Conservation (phyloP, 2,329 filamentous ascomycete species). For the Lachnellula arida region DNA sequence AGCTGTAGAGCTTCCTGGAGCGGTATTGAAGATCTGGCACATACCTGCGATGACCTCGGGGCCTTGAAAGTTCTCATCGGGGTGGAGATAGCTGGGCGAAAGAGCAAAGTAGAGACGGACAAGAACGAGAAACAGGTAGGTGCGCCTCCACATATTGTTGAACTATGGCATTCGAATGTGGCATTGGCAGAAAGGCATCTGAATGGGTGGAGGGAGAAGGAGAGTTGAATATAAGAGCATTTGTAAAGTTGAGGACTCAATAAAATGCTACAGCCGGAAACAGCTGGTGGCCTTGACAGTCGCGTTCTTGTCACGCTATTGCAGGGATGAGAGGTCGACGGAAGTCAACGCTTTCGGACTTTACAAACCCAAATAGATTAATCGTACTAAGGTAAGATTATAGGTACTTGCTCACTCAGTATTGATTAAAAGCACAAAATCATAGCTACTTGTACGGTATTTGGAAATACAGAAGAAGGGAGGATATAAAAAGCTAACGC, state of each 20-base stretch:
- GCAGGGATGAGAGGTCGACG: too few relatives aligned
- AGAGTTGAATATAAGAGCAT: slow-evolving; percentile 16
- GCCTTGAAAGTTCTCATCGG: slow-evolving; percentile 98
- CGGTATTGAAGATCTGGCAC: slow-evolving; percentile 30
- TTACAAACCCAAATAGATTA: too few relatives aligned
- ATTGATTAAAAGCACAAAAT: too few relatives aligned
- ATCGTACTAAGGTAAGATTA: too few relatives aligned
- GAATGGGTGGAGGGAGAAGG: slow-evolving; percentile 17
- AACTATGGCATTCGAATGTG: slow-evolving; percentile 16
- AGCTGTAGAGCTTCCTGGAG: neutral
- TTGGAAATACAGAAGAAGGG: too few relatives aligned
- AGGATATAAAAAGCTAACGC: too few relatives aligned
- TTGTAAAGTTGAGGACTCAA: slow-evolving; percentile 11
- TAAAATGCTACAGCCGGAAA: slow-evolving; percentile 2
- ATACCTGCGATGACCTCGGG: slow-evolving; percentile 94
- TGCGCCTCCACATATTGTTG: slow-evolving; percentile 78
- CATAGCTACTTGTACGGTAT: too few relatives aligned
- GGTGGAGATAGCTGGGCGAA: slow-evolving; percentile 93
- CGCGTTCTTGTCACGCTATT: too few relatives aligned
- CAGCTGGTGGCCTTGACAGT: too few relatives aligned
- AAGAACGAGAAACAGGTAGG: slow-evolving; percentile 78
- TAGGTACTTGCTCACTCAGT: too few relatives aligned
- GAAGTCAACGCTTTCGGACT: too few relatives aligned
- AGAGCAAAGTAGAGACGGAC: slow-evolving; percentile 92
- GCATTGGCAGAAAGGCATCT: slow-evolving; percentile 19